A percentile compares a stretch with the other conserved stretches of the same genome.
These are phyloP conservation scores for Suhomyces sp. DNA, from an alignment of 805 yeast species.

Conservation along the genomic window DNA sequence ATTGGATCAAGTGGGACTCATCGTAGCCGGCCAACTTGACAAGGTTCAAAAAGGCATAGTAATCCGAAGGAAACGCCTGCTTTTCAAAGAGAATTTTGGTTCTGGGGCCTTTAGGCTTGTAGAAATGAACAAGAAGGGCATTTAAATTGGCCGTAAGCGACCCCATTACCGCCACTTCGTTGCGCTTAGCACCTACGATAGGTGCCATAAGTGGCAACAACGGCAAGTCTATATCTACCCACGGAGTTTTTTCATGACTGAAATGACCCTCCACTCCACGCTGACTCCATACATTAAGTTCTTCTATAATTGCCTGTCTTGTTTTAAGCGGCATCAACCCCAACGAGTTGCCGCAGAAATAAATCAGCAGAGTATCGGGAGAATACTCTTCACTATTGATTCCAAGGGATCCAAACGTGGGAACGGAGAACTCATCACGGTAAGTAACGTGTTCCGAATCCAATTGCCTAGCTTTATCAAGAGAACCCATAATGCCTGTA, in stretches of 20 bases:
- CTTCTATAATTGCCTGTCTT: slow-evolving; percentile 54
- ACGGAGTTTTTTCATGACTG: slow-evolving; percentile 65
- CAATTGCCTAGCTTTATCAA: not conserved
- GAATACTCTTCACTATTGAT: slow-evolving; percentile 35
- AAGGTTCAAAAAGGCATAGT: slow-evolving; percentile 77
- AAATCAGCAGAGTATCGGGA: slow-evolving; percentile 20
- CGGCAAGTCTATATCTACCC: slow-evolving; percentile 87
- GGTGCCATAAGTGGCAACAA: slow-evolving; percentile 65
- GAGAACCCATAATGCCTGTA: not conserved
- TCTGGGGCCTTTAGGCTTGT: slow-evolving; percentile 57
- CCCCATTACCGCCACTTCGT: slow-evolving; percentile 89
- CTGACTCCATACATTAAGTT: slow-evolving; percentile 76
- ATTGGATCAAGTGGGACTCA: slow-evolving; percentile 57
- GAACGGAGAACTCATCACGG: slow-evolving; percentile 54
- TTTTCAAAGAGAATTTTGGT: slow-evolving; percentile 78
- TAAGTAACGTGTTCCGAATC: slow-evolving; percentile 31
- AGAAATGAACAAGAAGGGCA: slow-evolving; percentile 68
- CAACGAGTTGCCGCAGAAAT: slow-evolving; percentile 90
- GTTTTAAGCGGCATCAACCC: slow-evolving; percentile 82
- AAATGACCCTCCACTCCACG: slow-evolving; percentile 86
- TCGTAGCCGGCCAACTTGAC: slow-evolving; percentile 55
- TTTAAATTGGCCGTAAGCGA: slow-evolving; percentile 82
- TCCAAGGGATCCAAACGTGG: slow-evolving; percentile 65
- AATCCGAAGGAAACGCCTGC: slow-evolving; percentile 90
- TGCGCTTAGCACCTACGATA: slow-evolving; percentile 68